Percentiles rank a stretch among this genome's conserved stretches.
Evolutionary conservation across 768 basidiomycete genomes (phyloP).

Genomic region (Termitomyces titanicus): DNA sequence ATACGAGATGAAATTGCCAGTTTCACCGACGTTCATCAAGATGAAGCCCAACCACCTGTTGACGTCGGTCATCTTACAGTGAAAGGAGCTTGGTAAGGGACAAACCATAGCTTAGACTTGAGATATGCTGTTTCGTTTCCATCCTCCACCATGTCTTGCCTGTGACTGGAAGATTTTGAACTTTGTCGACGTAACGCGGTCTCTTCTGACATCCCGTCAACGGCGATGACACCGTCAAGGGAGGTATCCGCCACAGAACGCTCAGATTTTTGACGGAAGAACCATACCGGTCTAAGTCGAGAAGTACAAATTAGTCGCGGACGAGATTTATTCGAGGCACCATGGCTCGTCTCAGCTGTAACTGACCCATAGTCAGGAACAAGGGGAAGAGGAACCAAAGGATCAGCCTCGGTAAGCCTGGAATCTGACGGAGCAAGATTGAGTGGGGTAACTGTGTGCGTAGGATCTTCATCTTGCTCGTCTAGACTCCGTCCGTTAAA

Average conservation of each 20-base stretch:
- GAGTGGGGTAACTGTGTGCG: neutral
- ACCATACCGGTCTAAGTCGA: conserved; percentile 31
- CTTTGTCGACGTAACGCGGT: conserved; percentile 22
- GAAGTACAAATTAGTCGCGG: conserved; percentile 21
- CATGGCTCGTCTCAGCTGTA: neutral
- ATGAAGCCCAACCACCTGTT: conserved; percentile 85
- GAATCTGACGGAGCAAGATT: neutral
- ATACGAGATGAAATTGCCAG: conserved; percentile 87
- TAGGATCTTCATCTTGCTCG: conserved; percentile 24
- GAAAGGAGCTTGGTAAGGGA: conserved; percentile 1
- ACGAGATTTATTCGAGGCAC: neutral
- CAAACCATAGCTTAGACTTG: conserved; percentile 79
- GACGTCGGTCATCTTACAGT: neutral
- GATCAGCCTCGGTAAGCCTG: conserved; percentile 6
- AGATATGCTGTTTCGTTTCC: conserved; percentile 73
- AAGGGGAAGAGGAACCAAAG: conserved; percentile 13
- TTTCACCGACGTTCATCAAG: conserved; percentile 89
- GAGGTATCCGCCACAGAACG: neutral
- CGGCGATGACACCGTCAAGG: conserved; percentile 26
- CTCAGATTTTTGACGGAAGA: conserved; percentile 17
- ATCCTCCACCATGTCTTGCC: conserved; percentile 26
- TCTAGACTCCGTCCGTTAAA: conserved; percentile 18
- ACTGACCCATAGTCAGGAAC: conserved; percentile 13
- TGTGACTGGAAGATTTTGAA: conserved; percentile 5
- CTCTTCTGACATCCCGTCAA: conserved; percentile 40